Evolutionary conservation across 805 yeast genomes (phyloP), one percentile per base, ranked within the genome.

Genomic region (Metschnikowia rubicola): DNA sequence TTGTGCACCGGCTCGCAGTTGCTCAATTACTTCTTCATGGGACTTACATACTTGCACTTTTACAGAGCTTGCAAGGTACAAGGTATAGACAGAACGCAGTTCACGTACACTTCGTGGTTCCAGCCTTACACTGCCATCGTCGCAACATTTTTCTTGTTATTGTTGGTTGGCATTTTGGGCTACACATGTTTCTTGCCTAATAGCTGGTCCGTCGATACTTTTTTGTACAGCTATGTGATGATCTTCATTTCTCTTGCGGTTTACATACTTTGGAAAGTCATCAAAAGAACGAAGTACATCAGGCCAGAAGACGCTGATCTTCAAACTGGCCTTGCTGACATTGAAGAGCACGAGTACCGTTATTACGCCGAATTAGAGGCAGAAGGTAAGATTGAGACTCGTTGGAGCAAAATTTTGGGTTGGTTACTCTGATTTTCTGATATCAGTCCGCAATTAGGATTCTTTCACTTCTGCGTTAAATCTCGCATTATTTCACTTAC

Each of bases 181-280:
- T 88, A 86, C 67, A 67, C 77, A 2, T 86, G 83, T 1, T 87
- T 88, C 64, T 62, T 83, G 38, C 82, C 83, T 11, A 88, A 86
- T 6, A 60, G 68, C 45, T 88, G 92, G 90, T 63, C 73, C 15
- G 73, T 75, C 15, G 73, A 81, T 48, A 67, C 73, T 8, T 88
- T 88, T 66, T 69, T 87, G 55, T 86, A 80, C 65, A 78, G 78
- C 58, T 88, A 88, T 59, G 70, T 88, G 49, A 83, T 86, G 83
- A 74, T 88, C 10, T 86, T 87, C 48, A 64, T 72, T 15, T 53
- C 63, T 5, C 44, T 64, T 35, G 69, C 59, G 6, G 61, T 66
- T n/a, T 67, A 52, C 52, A 44, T 60, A 17, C 51, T 63, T 41
- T 72, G 75, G 74, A 71, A 72, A 42, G 19, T 71, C 6, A 37